phyloP scores from a whole-genome alignment of 2,329 filamentous ascomycete genomes.

The Aspergillus clavatus region DNA sequence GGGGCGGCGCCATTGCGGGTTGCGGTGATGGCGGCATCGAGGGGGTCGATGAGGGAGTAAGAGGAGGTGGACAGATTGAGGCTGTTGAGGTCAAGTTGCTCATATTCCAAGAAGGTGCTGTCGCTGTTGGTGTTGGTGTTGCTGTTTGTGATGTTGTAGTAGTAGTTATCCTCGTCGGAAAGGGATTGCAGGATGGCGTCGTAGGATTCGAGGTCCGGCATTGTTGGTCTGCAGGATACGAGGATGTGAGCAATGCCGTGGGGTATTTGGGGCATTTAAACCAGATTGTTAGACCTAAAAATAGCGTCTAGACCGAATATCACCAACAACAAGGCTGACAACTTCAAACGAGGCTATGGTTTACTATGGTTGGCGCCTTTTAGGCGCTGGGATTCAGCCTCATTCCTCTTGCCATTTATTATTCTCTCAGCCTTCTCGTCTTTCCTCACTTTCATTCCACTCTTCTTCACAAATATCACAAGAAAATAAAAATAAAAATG shows the following conservation, averaged over 20 bases:
- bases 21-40: slow-evolving; percentile 21
- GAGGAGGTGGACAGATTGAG: not conserved
- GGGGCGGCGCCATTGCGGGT: slow-evolving; percentile 24
- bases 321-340: too few species aligned
- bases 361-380: not conserved
- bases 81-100: not conserved
- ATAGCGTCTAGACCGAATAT: too few species aligned
- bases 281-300: too few species aligned
- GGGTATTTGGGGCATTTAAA: slow-evolving; percentile 3
- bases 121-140: not conserved
- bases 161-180: not conserved
- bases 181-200: not conserved
- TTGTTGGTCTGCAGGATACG: too few species aligned
- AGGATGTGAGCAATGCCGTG: not conserved
- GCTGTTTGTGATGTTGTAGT: too few species aligned
- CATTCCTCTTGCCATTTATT: not conserved
- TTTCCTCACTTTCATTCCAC: not conserved
- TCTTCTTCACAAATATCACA: too few species aligned
- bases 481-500: slow-evolving; percentile 11
- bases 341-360: too few species aligned
- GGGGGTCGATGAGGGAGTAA: slow-evolving; percentile 11
- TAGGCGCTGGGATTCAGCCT: not conserved
- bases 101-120: not conserved
- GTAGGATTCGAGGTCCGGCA: not conserved
- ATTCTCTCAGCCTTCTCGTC: not conserved